Conservation (phyloP, 108 stramenopile species). For the Nitzschia inconspicua region DNA sequence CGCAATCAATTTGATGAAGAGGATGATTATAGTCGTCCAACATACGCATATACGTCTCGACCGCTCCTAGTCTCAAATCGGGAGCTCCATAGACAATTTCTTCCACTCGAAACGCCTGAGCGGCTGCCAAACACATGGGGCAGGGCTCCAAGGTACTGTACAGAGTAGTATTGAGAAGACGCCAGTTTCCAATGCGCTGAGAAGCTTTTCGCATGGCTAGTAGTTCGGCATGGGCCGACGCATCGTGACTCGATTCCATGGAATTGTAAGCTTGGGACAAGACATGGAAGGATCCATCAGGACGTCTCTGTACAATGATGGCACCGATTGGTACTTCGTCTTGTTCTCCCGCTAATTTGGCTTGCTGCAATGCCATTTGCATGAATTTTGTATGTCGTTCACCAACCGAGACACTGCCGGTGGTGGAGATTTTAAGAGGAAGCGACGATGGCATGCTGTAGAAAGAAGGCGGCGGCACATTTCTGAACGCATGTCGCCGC, state of each 20-base stretch:
- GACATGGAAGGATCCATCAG: constrained; percentile 14
- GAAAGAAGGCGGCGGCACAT: no score
- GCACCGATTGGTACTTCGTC: constrained; percentile 87
- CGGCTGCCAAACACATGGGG: constrained; percentile 81
- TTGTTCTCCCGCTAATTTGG: constrained; percentile 37
- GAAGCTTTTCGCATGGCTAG: constrained; percentile 65
- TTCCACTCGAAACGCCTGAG: constrained; percentile 73
- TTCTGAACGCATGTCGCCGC: no score
- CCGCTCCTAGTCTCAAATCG: not conserved
- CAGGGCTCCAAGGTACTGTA: constrained; percentile 90
- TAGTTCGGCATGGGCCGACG: constrained; percentile 88
- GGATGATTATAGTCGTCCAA: constrained; percentile 72
- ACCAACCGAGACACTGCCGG: no score
- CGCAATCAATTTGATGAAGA: constrained; percentile 62
- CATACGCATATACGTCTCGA: constrained; percentile 54
- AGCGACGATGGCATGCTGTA: no score
- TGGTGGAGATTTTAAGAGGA: no score
- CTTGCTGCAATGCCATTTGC: constrained; percentile 64
- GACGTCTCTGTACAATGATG: constrained; percentile 40
- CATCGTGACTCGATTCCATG: constrained; percentile 73
- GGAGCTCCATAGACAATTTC: not conserved
- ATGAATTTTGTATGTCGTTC: no score
- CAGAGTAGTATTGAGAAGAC: constrained; percentile 68
- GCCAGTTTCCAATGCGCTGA: constrained; percentile 60
- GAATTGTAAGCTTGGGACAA: constrained; percentile 73